Evolutionary conservation across 31 red algal genomes (phyloP).

Genomic region (Odonthalia washingtoniensis): DNA sequence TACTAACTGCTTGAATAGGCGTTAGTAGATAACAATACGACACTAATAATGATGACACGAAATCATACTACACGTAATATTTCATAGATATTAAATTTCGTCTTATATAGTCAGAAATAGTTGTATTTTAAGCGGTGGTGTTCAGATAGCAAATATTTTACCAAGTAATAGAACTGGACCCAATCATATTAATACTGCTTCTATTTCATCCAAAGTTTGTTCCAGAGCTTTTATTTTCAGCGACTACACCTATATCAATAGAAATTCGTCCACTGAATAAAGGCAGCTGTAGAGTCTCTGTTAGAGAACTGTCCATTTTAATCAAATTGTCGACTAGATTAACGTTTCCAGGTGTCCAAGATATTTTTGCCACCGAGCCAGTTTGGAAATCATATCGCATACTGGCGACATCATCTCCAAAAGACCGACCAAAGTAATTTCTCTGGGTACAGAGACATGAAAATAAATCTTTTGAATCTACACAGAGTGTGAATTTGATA

Average conservation of each 20-base stretch:
- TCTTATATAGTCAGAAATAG: no score
- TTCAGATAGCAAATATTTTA: no score
- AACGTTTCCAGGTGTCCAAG: conserved; percentile 19
- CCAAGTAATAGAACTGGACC: no score
- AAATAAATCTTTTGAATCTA: conserved; percentile 38
- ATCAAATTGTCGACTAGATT: conserved; percentile 10
- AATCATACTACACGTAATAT: no score
- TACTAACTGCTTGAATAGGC: no score
- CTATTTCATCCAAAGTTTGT: neutral
- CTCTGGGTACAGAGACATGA: neutral
- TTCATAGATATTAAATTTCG: no score
- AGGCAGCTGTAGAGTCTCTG: neutral
- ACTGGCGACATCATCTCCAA: conserved; percentile 2
- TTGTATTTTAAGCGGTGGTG: no score
- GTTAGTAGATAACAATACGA: no score
- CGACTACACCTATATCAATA: neutral
- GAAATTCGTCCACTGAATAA: neutral
- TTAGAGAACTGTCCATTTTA: conserved; percentile 31
- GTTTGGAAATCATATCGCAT: conserved; percentile 26
- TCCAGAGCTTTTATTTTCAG: neutral
- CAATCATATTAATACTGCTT: neutral
- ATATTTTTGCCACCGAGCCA: neutral
- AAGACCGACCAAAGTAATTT: conserved; percentile 4
- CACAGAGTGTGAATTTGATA: neutral
- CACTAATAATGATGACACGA: no score